phyloP scores from a whole-genome alignment of 139 green algal species.

The Micractinium conductrix region DNA sequence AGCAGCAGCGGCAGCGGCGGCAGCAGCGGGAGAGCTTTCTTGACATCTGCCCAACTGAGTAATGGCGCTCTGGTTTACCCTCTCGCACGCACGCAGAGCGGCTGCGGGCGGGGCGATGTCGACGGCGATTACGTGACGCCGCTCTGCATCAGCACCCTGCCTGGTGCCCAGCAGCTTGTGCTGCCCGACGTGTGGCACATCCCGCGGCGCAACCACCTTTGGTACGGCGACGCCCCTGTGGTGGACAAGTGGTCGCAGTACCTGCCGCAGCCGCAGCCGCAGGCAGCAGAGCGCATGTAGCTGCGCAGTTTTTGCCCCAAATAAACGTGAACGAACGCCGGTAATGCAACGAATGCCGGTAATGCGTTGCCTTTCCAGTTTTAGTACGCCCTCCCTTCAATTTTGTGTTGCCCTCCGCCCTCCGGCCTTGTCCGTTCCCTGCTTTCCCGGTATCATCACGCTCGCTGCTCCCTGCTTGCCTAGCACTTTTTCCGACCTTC shows the following conservation, averaged over 20 bases:
- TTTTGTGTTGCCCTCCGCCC: neutral
- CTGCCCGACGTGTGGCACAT: slow-evolving; percentile 46
- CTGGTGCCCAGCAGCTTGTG: slow-evolving; percentile 26
- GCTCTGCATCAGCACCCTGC: slow-evolving; percentile 32
- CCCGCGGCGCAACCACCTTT: neutral
- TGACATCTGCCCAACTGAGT: neutral
- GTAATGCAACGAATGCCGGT: neutral
- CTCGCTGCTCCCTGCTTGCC: too few species aligned
- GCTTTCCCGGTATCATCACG: too few species aligned
- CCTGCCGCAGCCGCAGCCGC: slow-evolving; percentile 12
- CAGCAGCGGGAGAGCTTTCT: neutral
- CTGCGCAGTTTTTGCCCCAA: neutral
- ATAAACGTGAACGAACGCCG: neutral
- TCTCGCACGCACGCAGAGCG: neutral
- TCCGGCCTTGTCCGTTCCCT: too few species aligned
- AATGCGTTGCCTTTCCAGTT: neutral
- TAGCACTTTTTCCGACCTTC: too few species aligned
- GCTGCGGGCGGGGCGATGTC: slow-evolving; percentile 37
- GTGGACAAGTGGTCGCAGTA: slow-evolving; percentile 23
- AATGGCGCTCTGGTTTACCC: neutral
- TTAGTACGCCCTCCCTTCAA: neutral
- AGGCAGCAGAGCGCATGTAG: neutral
- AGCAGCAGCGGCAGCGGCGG: neutral
- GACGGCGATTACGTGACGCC: slow-evolving; percentile 47
- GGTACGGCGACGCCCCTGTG: slow-evolving; percentile 34